Conservation (phyloP, 176 grass and related monocot species). For the Musa itinerans region DNA sequence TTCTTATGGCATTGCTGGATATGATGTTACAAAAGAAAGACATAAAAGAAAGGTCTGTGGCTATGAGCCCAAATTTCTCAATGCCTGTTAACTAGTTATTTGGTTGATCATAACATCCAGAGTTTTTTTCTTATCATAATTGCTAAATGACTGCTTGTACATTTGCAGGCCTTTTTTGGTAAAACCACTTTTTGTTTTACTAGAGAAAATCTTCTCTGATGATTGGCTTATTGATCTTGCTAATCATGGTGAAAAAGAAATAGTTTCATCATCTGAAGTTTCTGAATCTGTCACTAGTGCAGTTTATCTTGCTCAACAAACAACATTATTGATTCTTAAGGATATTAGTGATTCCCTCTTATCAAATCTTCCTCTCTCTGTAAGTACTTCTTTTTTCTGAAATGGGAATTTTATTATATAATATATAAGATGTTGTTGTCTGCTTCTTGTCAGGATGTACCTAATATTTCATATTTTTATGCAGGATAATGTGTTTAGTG, state of each 20-base stretch:
- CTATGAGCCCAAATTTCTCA: neutral
- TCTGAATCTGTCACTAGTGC: conserved; percentile 23
- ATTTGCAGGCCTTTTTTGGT: conserved; percentile 45
- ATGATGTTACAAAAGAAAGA: conserved; percentile 78
- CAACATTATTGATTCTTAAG: conserved; percentile 67
- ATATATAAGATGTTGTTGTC: neutral
- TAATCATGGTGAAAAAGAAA: conserved; percentile 30
- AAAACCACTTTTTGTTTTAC: conserved; percentile 59
- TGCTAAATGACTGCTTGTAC: neutral
- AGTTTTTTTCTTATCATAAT: conserved; percentile 8
- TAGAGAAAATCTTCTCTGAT: conserved; percentile 59
- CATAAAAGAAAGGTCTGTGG: conserved; percentile 51
- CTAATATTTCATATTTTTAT: conserved; percentile 19
- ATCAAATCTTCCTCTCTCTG: conserved; percentile 35
- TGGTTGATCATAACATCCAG: neutral
- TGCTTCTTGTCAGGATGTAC: neutral
- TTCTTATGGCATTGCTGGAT: conserved; percentile 74
- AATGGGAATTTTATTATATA: too few relatives aligned
- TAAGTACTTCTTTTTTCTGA: conserved; percentile 8
- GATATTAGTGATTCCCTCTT: conserved; percentile 76
- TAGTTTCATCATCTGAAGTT: conserved; percentile 32
- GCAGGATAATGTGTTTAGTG: conserved; percentile 60
- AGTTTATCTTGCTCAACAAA: conserved; percentile 57
- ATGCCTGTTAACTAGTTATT: neutral
- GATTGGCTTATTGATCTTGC: conserved; percentile 34